Base-by-base conservation (phyloP, 2,329 filamentous ascomycete genomes). In the Sphaerostilbella broomeana region DNA sequence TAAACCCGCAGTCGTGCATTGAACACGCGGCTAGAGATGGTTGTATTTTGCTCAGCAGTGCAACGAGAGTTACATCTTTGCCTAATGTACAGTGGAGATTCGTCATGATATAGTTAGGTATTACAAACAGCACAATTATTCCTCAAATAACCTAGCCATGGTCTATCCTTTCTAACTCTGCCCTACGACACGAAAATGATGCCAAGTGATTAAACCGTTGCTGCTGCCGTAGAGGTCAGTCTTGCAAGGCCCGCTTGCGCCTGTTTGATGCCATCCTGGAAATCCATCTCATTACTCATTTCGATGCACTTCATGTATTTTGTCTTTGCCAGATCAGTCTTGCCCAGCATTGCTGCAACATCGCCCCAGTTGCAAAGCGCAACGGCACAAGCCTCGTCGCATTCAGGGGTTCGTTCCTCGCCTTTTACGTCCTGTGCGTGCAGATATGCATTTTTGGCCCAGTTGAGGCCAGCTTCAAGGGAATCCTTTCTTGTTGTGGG, bases 321-420 rank as follows among this genome's bases (percentile, higher is more conserved):
- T 50, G 69, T 71, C 51, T 72, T 72, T 2, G 90, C 88, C 48
- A 84, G 72, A 4, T 67, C 65, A 2, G 69, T 53, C 51, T 84
- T 73, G 2, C 83, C 81, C 44, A 80, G 64, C 74, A 92, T 81
- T 48, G 84, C 79, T 1, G 85, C 82, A 50, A 95, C 81, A 52
- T 94, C 85, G 17, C 81, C 90, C 38, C 95, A 74, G 56, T 94
- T 94, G 60, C 86, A 84, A n/a, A 85, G 79, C 6, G 89, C 84
- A 5, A 83, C 84, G 3, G 83, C 84, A 54, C 89, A 95, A 2
- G 83, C 86, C 40, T 83, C 62, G 57, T 94, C 87, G 55, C 90
- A 95, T 55, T 94, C 86, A 35, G 81, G 72, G 3, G 79, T 85
- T 27, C 86, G 71, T 4, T 77, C 67, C 1, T 84, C 76, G 4